Percentiles rank a stretch among this genome's conserved stretches.
These are phyloP conservation scores for Deinandra increscens DNA, from an alignment of 129 eudicot species.

Conservation along the genomic window DNA sequence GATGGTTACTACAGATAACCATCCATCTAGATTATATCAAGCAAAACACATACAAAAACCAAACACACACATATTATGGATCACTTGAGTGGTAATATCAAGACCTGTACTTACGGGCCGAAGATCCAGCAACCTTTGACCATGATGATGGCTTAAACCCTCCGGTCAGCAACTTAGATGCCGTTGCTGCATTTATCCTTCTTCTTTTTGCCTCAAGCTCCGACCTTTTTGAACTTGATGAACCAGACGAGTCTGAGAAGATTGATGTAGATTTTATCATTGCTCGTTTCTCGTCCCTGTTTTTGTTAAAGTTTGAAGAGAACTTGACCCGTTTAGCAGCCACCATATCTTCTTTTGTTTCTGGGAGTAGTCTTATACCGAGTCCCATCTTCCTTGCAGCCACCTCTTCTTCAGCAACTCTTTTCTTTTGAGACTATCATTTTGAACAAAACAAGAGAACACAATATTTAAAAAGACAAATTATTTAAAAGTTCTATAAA, in stretches of 20 bases:
- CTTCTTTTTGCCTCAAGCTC: conserved; percentile 74
- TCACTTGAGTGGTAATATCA: conserved; percentile 17
- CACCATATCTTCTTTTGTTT: conserved; percentile 68
- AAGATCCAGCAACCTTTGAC: conserved; percentile 41
- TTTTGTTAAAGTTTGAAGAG: conserved; percentile 58
- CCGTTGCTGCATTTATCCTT: conserved; percentile 71
- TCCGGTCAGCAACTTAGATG: conserved; percentile 59
- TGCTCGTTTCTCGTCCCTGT: conserved; percentile 68
- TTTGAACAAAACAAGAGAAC: background rate
- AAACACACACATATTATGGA: background rate
- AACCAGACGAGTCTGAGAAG: conserved; percentile 40
- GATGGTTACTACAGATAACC: no score
- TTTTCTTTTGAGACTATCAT: conserved; percentile 63
- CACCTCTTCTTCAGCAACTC: conserved; percentile 88
- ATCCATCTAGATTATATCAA: conserved; percentile 14
- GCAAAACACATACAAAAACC: conserved; percentile 2
- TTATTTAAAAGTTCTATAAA: background rate
- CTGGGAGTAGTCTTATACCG: conserved; percentile 71
- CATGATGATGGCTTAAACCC: conserved; percentile 82
- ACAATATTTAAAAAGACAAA: background rate
- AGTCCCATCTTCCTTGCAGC: conserved; percentile 67
- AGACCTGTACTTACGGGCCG: conserved; percentile 34
- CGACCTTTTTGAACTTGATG: conserved; percentile 44
- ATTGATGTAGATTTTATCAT: conserved; percentile 61
- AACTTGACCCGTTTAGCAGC: conserved; percentile 65